Conservation (phyloP, 495 filamentous ascomycete species). For the Aspergillus taichungensis region DNA sequence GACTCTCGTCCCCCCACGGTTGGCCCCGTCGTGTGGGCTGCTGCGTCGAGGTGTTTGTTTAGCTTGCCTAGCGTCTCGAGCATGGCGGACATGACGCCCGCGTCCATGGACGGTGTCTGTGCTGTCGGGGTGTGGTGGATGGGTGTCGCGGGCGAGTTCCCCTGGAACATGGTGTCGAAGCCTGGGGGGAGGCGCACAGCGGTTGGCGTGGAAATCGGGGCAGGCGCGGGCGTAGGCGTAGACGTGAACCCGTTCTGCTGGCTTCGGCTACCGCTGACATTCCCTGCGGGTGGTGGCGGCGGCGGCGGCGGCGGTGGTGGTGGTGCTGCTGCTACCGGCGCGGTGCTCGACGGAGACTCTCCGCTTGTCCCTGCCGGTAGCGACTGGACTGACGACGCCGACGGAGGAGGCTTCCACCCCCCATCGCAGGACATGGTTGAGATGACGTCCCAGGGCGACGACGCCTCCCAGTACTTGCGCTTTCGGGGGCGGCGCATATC, state of each 20-base stretch:
- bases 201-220: not conserved
- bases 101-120: too few species aligned
- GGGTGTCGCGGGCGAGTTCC: not conserved
- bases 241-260: not conserved
- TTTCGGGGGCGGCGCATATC: constrained; percentile 34
- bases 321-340: constrained; percentile 15
- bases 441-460: too few species aligned
- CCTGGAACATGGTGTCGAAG: too few species aligned
- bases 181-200: too few species aligned
- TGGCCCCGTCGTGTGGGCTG: too few species aligned
- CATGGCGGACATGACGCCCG: constrained; percentile 18
- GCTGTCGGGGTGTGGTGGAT: not conserved
- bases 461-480: constrained; percentile 14
- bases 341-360: not conserved
- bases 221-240: not conserved
- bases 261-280: not conserved
- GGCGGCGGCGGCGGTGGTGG: too few species aligned
- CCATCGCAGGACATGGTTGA: too few species aligned
- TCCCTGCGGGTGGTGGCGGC: constrained; percentile 21
- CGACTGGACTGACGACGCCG: too few species aligned
- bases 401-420: too few species aligned
- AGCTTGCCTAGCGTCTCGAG: constrained; percentile 31
- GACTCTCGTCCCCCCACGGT: too few species aligned
- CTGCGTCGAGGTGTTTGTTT: constrained; percentile 30
- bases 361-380: too few species aligned